phyloP scores from a whole-genome alignment of 2,329 filamentous ascomycete species.

The Coniochaeta sp. region DNA sequence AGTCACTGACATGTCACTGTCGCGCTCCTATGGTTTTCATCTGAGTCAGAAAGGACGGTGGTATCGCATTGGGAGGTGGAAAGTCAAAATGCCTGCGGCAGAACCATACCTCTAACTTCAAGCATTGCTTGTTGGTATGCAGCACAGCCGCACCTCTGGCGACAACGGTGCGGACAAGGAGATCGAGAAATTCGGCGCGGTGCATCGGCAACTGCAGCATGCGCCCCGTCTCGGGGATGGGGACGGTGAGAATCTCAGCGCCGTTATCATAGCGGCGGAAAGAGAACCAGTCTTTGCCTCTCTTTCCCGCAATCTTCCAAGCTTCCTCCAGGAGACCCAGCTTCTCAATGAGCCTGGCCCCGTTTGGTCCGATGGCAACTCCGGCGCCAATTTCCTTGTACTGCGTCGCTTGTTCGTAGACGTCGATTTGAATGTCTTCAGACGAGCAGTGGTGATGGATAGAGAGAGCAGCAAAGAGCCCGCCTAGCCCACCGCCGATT shows the following conservation, averaged over 20 bases:
- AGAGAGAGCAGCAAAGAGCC: not conserved
- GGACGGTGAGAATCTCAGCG: not conserved
- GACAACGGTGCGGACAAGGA: not conserved
- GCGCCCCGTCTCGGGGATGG: not conserved
- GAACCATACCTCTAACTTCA: not conserved
- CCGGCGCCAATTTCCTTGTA: conserved; percentile 1
- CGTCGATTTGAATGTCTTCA: not conserved
- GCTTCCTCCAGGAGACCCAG: conserved; percentile 1
- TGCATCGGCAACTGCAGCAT: conserved; percentile 2
- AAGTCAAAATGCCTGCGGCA: not conserved
- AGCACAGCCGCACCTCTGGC: not conserved
- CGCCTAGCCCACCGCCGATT: not conserved
- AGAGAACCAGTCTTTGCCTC: conserved; percentile 3
- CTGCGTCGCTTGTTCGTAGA: conserved; percentile 1
- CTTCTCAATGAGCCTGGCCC: not conserved
- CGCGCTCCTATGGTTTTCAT: not conserved
- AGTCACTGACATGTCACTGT: conserved; percentile 9
- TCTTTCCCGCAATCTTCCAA: conserved; percentile 1
- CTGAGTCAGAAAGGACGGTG: not conserved
- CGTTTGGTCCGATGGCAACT: not conserved
- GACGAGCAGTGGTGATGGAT: conserved; percentile 1
- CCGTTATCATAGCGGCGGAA: not conserved
- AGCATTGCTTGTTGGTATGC: conserved; percentile 1
- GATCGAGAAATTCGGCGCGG: conserved; percentile 1
- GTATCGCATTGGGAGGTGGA: too few relatives aligned